A percentile compares a stretch with the other conserved stretches of the same genome.
These are phyloP conservation scores for Trifolium pratense DNA, from an alignment of 306 rosid genomes.

Conservation along the genomic window DNA sequence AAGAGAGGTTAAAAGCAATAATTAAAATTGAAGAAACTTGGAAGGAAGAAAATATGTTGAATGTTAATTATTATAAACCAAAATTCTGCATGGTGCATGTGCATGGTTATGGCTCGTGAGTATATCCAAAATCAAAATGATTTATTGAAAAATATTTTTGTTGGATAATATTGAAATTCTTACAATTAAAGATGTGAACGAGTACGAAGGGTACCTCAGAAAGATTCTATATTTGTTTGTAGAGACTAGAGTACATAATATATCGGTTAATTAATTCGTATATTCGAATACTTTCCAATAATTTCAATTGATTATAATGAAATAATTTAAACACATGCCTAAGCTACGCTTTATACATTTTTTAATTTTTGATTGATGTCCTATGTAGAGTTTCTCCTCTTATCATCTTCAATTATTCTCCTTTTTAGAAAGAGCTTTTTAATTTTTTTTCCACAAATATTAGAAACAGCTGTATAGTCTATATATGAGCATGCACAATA, in stretches of 20 bases:
- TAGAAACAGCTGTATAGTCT: not conserved
- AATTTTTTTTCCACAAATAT: too few relatives aligned
- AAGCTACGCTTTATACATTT: not conserved
- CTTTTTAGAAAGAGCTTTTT: constrained; percentile 26
- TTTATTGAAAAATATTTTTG: too few relatives aligned
- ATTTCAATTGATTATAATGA: constrained; percentile 1
- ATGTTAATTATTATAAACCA: not conserved
- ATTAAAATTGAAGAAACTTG: not conserved
- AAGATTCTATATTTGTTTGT: constrained; percentile 26
- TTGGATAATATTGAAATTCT: constrained; percentile 1
- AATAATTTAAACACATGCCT: not conserved
- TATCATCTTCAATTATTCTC: constrained; percentile 15
- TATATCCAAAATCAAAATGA: constrained; percentile 11
- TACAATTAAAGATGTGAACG: constrained; percentile 33
- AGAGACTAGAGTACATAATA: not conserved
- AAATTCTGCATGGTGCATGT: not conserved
- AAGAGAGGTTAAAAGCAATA: not conserved
- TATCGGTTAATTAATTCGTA: not conserved
- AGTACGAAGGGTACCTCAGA: constrained; percentile 34
- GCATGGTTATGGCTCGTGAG: not conserved
- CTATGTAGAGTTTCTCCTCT: not conserved
- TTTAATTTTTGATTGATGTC: not conserved
- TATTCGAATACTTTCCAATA: constrained; percentile 10
- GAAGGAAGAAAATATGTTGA: not conserved
- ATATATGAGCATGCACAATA: not conserved